Conservation (phyloP, 2,329 filamentous ascomycete species). For the Colletotrichum godetiae region DNA sequence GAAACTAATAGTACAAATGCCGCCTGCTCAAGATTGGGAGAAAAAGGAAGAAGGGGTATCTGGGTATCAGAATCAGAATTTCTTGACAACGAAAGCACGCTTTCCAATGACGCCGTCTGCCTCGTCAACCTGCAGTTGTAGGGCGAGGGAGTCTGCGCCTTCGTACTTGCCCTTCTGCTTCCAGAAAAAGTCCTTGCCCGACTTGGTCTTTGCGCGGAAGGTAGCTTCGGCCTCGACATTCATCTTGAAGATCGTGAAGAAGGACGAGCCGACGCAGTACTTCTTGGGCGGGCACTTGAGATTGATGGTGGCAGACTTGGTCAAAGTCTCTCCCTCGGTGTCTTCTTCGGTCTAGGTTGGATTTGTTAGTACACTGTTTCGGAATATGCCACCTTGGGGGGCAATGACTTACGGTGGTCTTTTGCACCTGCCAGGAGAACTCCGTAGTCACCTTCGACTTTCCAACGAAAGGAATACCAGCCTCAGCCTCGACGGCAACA, state of each 20-base stretch:
- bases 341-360: conserved; percentile 12
- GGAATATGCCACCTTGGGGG: neutral
- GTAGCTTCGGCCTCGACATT: conserved; percentile 36
- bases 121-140: conserved; percentile 34
- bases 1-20: neutral
- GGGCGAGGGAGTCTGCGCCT: conserved; percentile 30
- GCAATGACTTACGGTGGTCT: conserved; percentile 11
- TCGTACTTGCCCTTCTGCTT: conserved; percentile 28
- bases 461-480: conserved; percentile 25
- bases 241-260: conserved; percentile 36
- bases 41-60: neutral
- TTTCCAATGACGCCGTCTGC: conserved; percentile 10
- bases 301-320: conserved; percentile 32
- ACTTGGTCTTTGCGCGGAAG: conserved; percentile 28
- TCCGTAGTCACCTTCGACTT: conserved; percentile 11
- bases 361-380: neutral
- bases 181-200: conserved; percentile 30
- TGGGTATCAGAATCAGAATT: conserved; percentile 1
- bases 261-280: conserved; percentile 34
- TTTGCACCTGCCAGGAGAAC: conserved; percentile 29
- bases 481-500: conserved; percentile 20
- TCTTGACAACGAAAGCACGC: neutral
- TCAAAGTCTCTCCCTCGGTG: conserved; percentile 21
- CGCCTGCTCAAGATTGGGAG: neutral
- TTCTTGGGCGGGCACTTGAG: conserved; percentile 34